Base-by-base conservation (phyloP, 2,329 filamentous ascomycete species). In the Paracoccidioides lutzii region DNA sequence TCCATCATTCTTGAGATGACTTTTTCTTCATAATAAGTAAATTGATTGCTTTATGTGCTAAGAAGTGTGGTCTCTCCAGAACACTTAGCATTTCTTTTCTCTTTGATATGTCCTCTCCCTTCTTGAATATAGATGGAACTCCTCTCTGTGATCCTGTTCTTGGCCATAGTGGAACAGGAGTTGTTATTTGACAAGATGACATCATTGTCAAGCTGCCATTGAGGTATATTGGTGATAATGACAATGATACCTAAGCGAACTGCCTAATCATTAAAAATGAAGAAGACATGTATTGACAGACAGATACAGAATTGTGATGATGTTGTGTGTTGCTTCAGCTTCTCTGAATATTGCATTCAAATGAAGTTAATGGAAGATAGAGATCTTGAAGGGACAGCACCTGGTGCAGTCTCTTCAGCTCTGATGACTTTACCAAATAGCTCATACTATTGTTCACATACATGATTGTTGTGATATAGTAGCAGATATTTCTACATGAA, bases 381-480 rank as follows among this genome's bases (percentile, higher is more conserved):
- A 32, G 60, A 65, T 49, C 59, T 65, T 53, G 6, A 37, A 49
- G 51, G 54, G 48, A 22, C 54, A 58, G 32, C 42, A 52, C 7
- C 61, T 58, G 2, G 51, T 59, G 44, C 51, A 50, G 28, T 59
- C 57, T 0, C 56, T 62, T 4, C 62, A 61, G 12, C 61, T 64
- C 28, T 54, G 55, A 49, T 65, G 61, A 61, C 61, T 63, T 45
- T 51, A n/a, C 33, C 49, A 62, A 14, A 65, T 67, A 57, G 60
- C 63, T 46, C 58, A 57, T 43, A 59, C 60, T 15, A 59, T 68
- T 41, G 38, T 40, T 7, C 57, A 59, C 41, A 63, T 67, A 22
- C 64, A 67, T 59, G 59, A 64, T 6, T 53, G 56, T 28, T 56
- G 58, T 45, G 60, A 67, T 38, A 60, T 68, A 57, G 59, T 66